Conservation (phyloP, 2,329 filamentous ascomycete genomes). For the Paecilomyces niveus region DNA sequence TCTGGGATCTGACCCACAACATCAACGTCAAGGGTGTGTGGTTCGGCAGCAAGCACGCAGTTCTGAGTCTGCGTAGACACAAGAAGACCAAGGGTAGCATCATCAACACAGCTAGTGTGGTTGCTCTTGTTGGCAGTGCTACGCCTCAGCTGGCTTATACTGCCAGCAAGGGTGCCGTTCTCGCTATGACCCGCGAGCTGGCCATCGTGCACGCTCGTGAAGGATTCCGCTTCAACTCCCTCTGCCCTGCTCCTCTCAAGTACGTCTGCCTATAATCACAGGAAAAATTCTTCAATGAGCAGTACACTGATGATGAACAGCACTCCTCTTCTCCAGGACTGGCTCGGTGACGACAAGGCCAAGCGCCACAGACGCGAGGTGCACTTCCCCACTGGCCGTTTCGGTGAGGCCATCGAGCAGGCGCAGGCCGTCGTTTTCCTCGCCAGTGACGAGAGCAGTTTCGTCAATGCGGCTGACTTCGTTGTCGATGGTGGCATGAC, state of each 20-base stretch:
- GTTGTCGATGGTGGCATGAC: conserved; percentile 94
- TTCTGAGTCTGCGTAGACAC: conserved; percentile 71
- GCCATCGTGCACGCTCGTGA: conserved; percentile 89
- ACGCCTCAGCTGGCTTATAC: conserved; percentile 91
- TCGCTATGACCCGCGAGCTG: conserved; percentile 82
- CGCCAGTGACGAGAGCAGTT: conserved; percentile 12
- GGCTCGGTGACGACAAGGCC: conserved; percentile 76
- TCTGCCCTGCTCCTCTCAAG: conserved; percentile 88
- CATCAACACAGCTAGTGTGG: conserved; percentile 88
- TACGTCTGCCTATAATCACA: conserved; percentile 19
- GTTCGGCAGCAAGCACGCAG: conserved; percentile 89
- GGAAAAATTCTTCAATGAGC: neutral
- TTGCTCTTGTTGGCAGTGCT: conserved; percentile 77
- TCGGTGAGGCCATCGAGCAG: conserved; percentile 91
- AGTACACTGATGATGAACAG: conserved; percentile 24
- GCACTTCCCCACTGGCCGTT: conserved; percentile 81
- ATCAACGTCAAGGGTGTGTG: conserved; percentile 99
- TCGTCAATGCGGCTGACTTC: conserved; percentile 60
- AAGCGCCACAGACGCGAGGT: conserved; percentile 80
- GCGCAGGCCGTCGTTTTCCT: conserved; percentile 42
- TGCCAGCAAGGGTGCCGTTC: conserved; percentile 84
- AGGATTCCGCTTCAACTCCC: conserved; percentile 79
- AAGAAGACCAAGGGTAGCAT: conserved; percentile 72
- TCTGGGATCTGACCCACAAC: conserved; percentile 89
- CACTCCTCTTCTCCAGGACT: conserved; percentile 86